Percentiles rank a stretch among this genome's conserved stretches.
These are phyloP conservation scores for Mitragyna speciosa DNA, from an alignment of 257 asterid species.

Conservation along the genomic window DNA sequence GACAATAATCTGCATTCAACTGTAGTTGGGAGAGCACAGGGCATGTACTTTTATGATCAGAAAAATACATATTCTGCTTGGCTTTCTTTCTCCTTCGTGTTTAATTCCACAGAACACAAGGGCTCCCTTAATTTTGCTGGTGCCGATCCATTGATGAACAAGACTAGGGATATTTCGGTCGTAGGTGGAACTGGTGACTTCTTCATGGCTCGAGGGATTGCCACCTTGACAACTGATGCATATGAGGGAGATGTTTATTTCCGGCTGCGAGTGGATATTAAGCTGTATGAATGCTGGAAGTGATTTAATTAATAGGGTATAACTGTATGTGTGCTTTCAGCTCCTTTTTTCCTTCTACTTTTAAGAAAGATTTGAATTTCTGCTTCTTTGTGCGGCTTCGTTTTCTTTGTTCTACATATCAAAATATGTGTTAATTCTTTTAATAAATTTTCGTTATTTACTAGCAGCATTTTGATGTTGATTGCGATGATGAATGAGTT, in stretches of 20 bases:
- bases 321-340: too few species aligned
- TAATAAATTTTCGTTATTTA: too few species aligned
- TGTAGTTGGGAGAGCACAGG: slow-evolving; percentile 80
- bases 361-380: too few species aligned
- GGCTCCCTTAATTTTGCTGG: slow-evolving; percentile 74
- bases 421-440: too few species aligned
- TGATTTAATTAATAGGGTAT: background rate
- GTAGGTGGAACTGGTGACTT: slow-evolving; percentile 88
- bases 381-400: too few species aligned
- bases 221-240: slow-evolving; percentile 69
- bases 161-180: slow-evolving; percentile 76
- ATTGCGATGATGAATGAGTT: too few species aligned
- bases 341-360: too few species aligned
- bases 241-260: slow-evolving; percentile 71
- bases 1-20: slow-evolving; percentile 65
- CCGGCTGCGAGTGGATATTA: slow-evolving; percentile 59
- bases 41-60: slow-evolving; percentile 59
- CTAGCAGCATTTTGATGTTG: too few species aligned
- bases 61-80: slow-evolving; percentile 52
- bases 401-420: too few species aligned
- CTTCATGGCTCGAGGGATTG: slow-evolving; percentile 85
- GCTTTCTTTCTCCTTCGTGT: slow-evolving; percentile 66
- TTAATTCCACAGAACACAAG: slow-evolving; percentile 54
- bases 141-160: slow-evolving; percentile 70
- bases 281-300: slow-evolving; percentile 73